phyloP scores from a whole-genome alignment of 2,329 filamentous ascomycete genomes.

The Penicillium expansum region DNA sequence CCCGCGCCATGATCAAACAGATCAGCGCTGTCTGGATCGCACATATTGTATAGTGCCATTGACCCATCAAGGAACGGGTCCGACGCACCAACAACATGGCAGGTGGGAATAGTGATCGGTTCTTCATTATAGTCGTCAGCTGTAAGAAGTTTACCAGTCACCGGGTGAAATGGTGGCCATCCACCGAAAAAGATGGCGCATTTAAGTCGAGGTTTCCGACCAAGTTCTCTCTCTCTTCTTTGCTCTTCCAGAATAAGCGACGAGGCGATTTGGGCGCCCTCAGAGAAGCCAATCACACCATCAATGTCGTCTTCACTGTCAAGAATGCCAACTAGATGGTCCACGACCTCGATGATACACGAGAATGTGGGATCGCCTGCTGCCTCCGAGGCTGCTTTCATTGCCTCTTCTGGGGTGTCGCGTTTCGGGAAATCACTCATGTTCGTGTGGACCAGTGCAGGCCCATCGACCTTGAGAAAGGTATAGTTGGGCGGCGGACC shows the following conservation, averaged over 20 bases:
- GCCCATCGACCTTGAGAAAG: conserved; percentile 12
- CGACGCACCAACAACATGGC: conserved; percentile 34
- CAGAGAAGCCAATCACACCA: conserved; percentile 28
- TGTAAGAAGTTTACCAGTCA: conserved; percentile 16
- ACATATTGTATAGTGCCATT: conserved; percentile 45
- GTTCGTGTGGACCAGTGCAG: conserved; percentile 9
- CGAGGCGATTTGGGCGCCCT: conserved; percentile 26
- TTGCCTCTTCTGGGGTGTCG: conserved; percentile 18
- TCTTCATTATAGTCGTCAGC: conserved; percentile 17
- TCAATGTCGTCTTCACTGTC: conserved; percentile 22
- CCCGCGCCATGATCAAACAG: conserved; percentile 48
- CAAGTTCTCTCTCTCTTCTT: conserved; percentile 10
- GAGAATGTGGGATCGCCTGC: conserved; percentile 16
- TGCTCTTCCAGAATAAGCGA: conserved; percentile 25
- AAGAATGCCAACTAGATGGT: conserved; percentile 17
- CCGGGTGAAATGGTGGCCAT: conserved; percentile 21
- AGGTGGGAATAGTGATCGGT: conserved; percentile 25
- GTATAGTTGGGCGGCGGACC: conserved; percentile 24
- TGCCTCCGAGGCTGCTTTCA: conserved; percentile 13
- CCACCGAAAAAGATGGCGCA: conserved; percentile 25
- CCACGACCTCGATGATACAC: conserved; percentile 12
- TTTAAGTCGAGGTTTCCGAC: conserved; percentile 20
- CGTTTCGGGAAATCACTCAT: conserved; percentile 20
- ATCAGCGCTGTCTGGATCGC: conserved; percentile 42
- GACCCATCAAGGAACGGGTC: conserved; percentile 43